Conservation (phyloP, 2,329 filamentous ascomycete species). For the Aspergillus sp. region DNA sequence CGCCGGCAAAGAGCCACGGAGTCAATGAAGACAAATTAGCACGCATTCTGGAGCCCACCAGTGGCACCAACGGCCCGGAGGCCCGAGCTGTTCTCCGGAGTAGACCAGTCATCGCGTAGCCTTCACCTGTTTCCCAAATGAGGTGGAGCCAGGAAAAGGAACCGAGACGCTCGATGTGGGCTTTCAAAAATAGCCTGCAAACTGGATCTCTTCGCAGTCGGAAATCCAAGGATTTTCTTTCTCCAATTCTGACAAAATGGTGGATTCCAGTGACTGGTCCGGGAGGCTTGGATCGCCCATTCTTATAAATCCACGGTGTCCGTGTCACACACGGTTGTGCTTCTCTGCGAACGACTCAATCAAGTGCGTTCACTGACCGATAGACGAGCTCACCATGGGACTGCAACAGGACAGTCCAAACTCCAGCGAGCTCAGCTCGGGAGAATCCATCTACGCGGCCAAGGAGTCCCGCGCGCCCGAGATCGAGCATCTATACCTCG, state of each 20-base stretch:
- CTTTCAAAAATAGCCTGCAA: not conserved
- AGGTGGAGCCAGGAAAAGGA: not conserved
- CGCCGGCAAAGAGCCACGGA: too few relatives aligned
- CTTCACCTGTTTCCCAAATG: not conserved
- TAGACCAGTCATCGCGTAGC: not conserved
- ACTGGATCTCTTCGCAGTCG: not conserved
- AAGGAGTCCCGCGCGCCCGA: constrained; percentile 18
- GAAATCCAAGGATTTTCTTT: not conserved
- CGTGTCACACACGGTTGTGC: not conserved
- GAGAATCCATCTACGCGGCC: constrained; percentile 1
- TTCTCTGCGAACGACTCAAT: not conserved
- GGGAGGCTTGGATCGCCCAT: not conserved
- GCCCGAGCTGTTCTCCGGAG: not conserved
- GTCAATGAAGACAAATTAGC: too few relatives aligned
- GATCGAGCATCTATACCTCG: constrained; percentile 60
- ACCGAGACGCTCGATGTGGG: not conserved
- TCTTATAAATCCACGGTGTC: constrained; percentile 2
- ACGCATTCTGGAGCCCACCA: not conserved
- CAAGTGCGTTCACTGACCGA: not conserved
- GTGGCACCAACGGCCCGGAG: not conserved
- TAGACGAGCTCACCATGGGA: not conserved
- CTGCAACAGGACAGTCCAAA: not conserved
- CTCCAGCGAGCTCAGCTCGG: constrained; percentile 4
- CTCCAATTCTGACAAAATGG: constrained; percentile 2
- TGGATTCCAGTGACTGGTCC: not conserved